Evolutionary conservation across 257 asterid species (phyloP), one percentile per base, ranked within the genome.

Genomic region (Solanum okadae): DNA sequence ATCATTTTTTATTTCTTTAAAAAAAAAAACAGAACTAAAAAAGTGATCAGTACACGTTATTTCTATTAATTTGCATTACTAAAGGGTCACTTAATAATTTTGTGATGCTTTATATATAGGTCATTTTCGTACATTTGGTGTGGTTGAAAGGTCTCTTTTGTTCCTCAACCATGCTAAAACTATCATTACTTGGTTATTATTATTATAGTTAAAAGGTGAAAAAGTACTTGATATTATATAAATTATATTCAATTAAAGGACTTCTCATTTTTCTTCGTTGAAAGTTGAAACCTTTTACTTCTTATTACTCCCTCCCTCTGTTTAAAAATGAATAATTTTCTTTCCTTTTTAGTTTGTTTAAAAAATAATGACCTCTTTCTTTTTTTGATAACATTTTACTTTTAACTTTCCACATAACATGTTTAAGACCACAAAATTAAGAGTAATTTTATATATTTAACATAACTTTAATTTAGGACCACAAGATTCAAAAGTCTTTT

Each of bases 71-170:
- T 72, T 16, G 25, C 42, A 33, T 73, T 73, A 25, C n/a, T 29
- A 46, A 29, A 46, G 16, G 42, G 4, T 46, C 33, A 9, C 10
- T 46, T 9, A 16, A 56, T 56, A 20, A 23, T 79, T 27, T 44
- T 1, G 29, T 15, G 18, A 81, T 46, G 18, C 10, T 27, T 81
- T 46, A 7, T 71, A 8, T 71, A 2, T 33, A 81, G 86, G 31
- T 31, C 68, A 81, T 33, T 81, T 37, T 49, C 70, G 68, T 13
- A 82, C 31, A 13, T 40, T 82, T 10, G 27, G 31, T 82, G 44
- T 46, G 44, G 70, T 82, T 49, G 86, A 82, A 82, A 82, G 42
- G 31, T 82, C 70, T 49, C 29, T 49, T 82, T 82, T 49, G 44
- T 49, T 49, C 29, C 40, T 18, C 44, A 18, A 82, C 10, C 86